Base-by-base conservation (phyloP, 768 basidiomycete species). In the Asterophora lycoperdoides region DNA sequence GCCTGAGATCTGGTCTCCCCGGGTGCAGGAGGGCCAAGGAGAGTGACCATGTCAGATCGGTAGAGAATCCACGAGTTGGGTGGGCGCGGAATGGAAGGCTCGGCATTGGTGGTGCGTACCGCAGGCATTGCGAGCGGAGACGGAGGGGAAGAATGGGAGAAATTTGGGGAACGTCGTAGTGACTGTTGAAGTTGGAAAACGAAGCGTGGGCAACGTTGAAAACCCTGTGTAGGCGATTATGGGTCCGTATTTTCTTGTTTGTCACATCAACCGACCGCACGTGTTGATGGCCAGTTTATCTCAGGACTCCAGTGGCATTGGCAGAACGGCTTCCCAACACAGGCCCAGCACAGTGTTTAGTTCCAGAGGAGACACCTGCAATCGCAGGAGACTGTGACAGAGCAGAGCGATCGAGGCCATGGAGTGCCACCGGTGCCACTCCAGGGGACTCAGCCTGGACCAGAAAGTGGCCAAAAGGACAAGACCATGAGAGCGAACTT, bases 1-100 rank as follows among this genome's bases (percentile, higher is more conserved):
- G 80, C 78, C 61, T 89, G 88, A 5, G 78, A 73, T 53, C 51
- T 68, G 54, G 68, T 67, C 38, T 63, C 56, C 15, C 64, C 68
- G 19, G 63, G 63, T 30, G 54, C 49, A 19, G 63, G 54, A 35
- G 69, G 68, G 14, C 71, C 68, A 44, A 83, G 61, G 9, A 68
- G 61, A 51, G 64, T 66, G 36, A 79, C 68, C 59, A 77, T 80
- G 52, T 80, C 75, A 2, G 84, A 79, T 35, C 89, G 80, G 64
- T 86, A 92, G 13, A 91, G 54, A 50, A 92, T 91, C 86, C 87
- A 92, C 0, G 89, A 82, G 60, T 91, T 92, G 8, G 83, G 80
- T 3, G 89, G 89, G 0, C 89, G 76, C 8, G 84, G 83, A 4
- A 75, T 72, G 47, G 73, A 65, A 14, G 66, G 52, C 26, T 35